Evolutionary conservation across 257 asterid genomes (phyloP).

Genomic region (Salvia miltiorrhiza): DNA sequence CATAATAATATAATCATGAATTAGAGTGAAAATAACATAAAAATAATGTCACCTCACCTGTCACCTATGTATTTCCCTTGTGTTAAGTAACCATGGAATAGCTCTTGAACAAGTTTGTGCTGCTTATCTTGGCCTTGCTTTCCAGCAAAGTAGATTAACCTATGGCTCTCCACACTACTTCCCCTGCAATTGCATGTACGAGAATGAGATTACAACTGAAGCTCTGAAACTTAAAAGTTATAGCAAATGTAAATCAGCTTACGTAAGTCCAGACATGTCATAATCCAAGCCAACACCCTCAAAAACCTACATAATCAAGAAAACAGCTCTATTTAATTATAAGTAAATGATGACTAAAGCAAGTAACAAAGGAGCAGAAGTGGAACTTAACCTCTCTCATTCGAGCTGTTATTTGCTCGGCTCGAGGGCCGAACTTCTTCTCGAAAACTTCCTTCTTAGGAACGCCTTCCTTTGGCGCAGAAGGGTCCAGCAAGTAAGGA

Average conservation of each 20-base stretch:
- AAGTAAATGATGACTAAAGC: background rate
- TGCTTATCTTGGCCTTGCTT: slow-evolving; percentile 41
- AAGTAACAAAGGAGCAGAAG: background rate
- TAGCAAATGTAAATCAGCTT: background rate
- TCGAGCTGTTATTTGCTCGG: slow-evolving; percentile 44
- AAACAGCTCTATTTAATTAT: background rate
- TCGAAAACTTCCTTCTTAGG: slow-evolving; percentile 52
- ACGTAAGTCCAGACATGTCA: slow-evolving; percentile 19
- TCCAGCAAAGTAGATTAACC: slow-evolving; percentile 14
- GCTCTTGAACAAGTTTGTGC: slow-evolving; percentile 63
- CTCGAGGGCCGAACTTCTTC: slow-evolving; percentile 51
- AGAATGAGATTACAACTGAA: background rate
- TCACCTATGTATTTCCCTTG: slow-evolving; percentile 64
- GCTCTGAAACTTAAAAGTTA: no score
- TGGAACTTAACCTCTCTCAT: slow-evolving; percentile 72
- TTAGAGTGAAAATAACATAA: no score
- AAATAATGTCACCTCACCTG: slow-evolving; percentile 36
- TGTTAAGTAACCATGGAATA: slow-evolving; percentile 58
- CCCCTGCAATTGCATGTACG: slow-evolving; percentile 7
- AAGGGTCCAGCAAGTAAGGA: slow-evolving; percentile 47
- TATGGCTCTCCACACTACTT: slow-evolving; percentile 16
- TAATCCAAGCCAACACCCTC: slow-evolving; percentile 7
- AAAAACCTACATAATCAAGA: background rate
- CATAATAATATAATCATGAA: no score
- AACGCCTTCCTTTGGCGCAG: slow-evolving; percentile 66